These are phyloP conservation scores for Acorus gramineus DNA, from an alignment of 106 monocot genomes.

Conservation along the genomic window DNA sequence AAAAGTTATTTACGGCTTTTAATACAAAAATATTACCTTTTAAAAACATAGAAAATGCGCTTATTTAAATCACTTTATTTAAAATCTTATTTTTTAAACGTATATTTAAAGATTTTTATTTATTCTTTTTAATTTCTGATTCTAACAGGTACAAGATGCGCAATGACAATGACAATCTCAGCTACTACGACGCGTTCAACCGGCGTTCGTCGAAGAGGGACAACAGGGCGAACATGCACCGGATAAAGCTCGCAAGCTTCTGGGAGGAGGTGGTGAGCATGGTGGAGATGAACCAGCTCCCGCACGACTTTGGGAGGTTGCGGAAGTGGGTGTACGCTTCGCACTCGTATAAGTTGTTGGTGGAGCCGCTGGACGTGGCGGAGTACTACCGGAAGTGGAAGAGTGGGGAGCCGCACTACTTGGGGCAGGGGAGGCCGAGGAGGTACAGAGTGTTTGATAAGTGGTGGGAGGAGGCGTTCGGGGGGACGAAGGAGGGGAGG, in stretches of 20 bases:
- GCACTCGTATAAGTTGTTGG: constrained; percentile 45
- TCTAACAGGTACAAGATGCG: too few species aligned
- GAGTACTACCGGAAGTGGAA: constrained; percentile 30
- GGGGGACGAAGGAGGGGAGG: neutral
- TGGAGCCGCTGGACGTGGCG: constrained; percentile 57
- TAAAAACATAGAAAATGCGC: too few species aligned
- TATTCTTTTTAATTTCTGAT: too few species aligned
- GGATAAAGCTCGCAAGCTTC: constrained; percentile 40
- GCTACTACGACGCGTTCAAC: constrained; percentile 61
- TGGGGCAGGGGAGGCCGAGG: constrained; percentile 38
- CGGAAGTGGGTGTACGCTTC: constrained; percentile 54
- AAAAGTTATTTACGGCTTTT: too few species aligned
- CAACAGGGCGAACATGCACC: constrained; percentile 32
- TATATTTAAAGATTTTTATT: too few species aligned
- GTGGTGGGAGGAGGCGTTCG: constrained; percentile 29
- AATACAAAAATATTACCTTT: too few species aligned
- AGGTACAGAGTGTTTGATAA: constrained; percentile 41
- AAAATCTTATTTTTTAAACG: too few species aligned
- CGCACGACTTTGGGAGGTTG: constrained; percentile 37
- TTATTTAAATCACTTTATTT: too few species aligned
- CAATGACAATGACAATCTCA: constrained; percentile 18
- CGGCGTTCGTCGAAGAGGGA: constrained; percentile 22
- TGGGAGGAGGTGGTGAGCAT: constrained; percentile 42
- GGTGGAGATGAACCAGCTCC: constrained; percentile 37
- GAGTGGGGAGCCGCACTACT: constrained; percentile 29